Evolutionary conservation across 768 basidiomycete species (phyloP).

Genomic region (Dioszegia crocea): DNA sequence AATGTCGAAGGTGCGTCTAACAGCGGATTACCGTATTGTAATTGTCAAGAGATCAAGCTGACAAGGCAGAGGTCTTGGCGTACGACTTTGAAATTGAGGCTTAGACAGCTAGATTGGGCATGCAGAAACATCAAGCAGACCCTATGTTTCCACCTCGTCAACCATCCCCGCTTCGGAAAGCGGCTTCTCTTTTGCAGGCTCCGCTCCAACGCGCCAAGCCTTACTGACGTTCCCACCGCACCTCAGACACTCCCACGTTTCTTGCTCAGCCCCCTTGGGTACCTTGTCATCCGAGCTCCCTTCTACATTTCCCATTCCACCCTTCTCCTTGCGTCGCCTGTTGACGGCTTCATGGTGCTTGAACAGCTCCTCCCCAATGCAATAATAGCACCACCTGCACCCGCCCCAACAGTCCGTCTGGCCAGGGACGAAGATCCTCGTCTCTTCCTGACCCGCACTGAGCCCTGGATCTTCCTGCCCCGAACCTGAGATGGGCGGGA

Average conservation of each 20-base stretch:
- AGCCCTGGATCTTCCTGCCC: slow-evolving; percentile 15
- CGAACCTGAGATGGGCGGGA: slow-evolving; percentile 17
- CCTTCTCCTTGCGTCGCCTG: not conserved
- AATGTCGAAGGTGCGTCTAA: slow-evolving; percentile 39
- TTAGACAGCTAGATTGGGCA: slow-evolving; percentile 11
- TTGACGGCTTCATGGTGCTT: slow-evolving; percentile 14
- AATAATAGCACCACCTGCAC: slow-evolving; percentile 90
- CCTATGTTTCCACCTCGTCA: no score
- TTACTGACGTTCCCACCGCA: slow-evolving; percentile 65
- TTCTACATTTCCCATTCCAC: not conserved
- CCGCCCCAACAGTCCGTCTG: slow-evolving; percentile 60
- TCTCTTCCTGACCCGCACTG: slow-evolving; percentile 58
- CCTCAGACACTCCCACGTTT: slow-evolving; percentile 76
- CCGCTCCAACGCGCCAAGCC: slow-evolving; percentile 58
- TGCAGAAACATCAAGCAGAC: no score
- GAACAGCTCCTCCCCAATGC: slow-evolving; percentile 76
- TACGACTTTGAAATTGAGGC: slow-evolving; percentile 48
- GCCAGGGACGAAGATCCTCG: slow-evolving; percentile 71
- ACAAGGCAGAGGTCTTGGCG: slow-evolving; percentile 37
- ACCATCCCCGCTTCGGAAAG: no score
- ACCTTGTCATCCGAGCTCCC: not conserved
- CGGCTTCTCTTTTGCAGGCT: not conserved
- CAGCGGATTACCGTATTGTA: not conserved
- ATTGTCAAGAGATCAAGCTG: not conserved
- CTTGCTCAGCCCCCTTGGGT: slow-evolving; percentile 58